These are phyloP conservation scores for Hondaea fermentalgiana DNA, from an alignment of 108 stramenopile species.

Conservation along the genomic window DNA sequence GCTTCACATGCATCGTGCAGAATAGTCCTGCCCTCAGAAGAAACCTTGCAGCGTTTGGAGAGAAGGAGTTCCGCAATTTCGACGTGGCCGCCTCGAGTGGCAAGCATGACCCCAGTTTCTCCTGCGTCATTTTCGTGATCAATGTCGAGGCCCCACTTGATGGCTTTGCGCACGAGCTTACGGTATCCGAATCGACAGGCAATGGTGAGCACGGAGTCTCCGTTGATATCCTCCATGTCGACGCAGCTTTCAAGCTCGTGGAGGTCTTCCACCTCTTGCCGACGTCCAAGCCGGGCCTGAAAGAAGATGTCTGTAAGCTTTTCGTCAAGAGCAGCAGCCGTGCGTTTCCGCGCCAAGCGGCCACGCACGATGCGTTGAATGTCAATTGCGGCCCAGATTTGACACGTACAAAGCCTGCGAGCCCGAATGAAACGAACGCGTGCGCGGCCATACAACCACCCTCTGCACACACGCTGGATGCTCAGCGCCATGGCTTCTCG, in stretches of 20 bases:
- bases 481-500: background rate
- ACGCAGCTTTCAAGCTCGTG: background rate
- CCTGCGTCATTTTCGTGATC: background rate
- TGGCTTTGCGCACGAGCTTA: background rate
- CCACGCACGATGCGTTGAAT: background rate
- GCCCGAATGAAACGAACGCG: background rate
- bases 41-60: background rate
- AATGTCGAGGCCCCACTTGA: slow-evolving; percentile 2
- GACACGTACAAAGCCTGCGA: background rate
- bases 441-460: background rate
- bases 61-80: background rate
- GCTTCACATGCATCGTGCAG: background rate
- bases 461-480: background rate
- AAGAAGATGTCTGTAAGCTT: background rate
- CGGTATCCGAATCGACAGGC: background rate
- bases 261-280: slow-evolving; percentile 5
- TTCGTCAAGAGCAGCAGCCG: background rate
- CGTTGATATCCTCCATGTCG: background rate
- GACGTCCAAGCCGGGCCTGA: background rate
- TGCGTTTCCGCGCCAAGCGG: background rate
- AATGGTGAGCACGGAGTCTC: background rate
- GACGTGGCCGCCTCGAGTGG: background rate
- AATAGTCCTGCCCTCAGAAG: background rate
- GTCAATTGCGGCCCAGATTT: background rate
- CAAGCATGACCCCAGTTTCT: background rate